Base-by-base conservation (phyloP, 2,329 filamentous ascomycete species). In the Fusarium cyanostomum region DNA sequence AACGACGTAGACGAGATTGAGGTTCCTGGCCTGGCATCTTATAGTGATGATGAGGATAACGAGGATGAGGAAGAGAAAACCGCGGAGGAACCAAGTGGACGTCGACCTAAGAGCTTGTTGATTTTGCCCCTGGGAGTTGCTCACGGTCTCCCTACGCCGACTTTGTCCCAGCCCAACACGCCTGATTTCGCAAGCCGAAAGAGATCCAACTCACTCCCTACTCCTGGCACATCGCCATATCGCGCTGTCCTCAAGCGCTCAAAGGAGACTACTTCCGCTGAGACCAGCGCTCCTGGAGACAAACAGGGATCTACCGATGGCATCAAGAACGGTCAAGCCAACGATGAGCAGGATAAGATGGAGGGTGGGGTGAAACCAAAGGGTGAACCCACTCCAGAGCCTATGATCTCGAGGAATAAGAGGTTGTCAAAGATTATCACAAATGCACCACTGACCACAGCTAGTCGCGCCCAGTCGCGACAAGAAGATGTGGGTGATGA, bases 1-100 rank as follows among this genome's bases (percentile, higher is more conserved):
- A 83, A 87, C 43, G 92, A 96, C 71, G 78, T 94, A 8, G 84
- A 89, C 41, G 92, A 96, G 72, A 95, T 96, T 37, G 91, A 95
- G 70, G 84, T 92, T 39, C 90, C 91, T 4, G 90, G 90, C 0
- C 81, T 92, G 6, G 86, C 84, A 1, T 75, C 74, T 11, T 83
- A 87, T 64, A 86, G 82, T 54, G 88, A 92, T 53, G 88, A 89
- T 12, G 89, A 90, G 48, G 80, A 80, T 7, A 79, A 80, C 11
- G 80, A 79, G 8, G 75, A 79, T 3, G 73, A 76, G 5, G 74
- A 77, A 2, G 69, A 21, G 21, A 21, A 6, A 21, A 21, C 48
- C 1, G 49, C 37, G 18, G 45, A 79, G 58, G 67, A 80, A 28
- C 8, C 38, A 6, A 60, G 72, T 9, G 59, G 60, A 6, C 59